Evolutionary conservation across 2,329 filamentous ascomycete species (phyloP).

Genomic region (Penicillium sp.): DNA sequence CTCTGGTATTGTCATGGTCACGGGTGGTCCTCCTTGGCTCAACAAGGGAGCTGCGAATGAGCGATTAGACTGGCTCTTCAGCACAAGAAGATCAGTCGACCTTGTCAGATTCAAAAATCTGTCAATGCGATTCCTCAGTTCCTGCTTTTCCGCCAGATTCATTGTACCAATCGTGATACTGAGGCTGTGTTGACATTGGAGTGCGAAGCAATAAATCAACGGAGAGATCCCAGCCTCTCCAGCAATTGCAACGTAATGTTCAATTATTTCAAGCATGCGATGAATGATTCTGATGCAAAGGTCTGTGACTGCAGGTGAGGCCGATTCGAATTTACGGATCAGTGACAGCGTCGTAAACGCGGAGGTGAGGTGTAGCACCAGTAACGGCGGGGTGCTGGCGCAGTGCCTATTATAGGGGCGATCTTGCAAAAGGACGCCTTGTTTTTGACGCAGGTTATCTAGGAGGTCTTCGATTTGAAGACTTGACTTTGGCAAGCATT

Average conservation of each 20-base stretch:
- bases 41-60: background rate
- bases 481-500: background rate
- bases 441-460: constrained; percentile 3
- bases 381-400: constrained; percentile 13
- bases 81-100: background rate
- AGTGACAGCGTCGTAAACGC: constrained; percentile 16
- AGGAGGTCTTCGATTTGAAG: background rate
- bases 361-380: constrained; percentile 18
- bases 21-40: background rate
- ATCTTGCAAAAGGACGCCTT: background rate
- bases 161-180: background rate
- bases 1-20: background rate
- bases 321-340: constrained; percentile 1
- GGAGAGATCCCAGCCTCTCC: constrained; percentile 12
- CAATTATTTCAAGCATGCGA: constrained; percentile 10
- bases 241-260: constrained; percentile 16
- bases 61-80: background rate
- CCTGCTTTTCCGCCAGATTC: background rate
- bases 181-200: constrained; percentile 14
- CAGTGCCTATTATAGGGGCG: constrained; percentile 7
- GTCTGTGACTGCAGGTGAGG: constrained; percentile 2
- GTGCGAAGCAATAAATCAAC: constrained; percentile 16
- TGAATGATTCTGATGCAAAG: constrained; percentile 3
- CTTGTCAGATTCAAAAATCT: background rate
- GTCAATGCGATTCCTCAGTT: background rate